Conservation (phyloP, 805 yeast species). For the Candida easanensis region DNA sequence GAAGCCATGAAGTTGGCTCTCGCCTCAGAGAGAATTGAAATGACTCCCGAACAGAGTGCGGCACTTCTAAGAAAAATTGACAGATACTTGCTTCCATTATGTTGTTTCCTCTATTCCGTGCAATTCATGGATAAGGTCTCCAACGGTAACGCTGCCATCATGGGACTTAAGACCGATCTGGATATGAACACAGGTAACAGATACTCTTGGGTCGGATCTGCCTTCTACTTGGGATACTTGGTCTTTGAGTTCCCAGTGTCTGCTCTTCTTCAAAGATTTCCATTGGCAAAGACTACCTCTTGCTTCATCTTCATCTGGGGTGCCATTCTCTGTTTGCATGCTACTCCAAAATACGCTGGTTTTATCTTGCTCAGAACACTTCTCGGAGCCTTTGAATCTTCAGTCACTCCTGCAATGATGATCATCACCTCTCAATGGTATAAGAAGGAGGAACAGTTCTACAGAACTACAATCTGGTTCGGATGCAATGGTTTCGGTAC, state of each 20-base stretch:
- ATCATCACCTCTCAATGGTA: conserved; percentile 57
- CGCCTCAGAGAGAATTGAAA: neutral
- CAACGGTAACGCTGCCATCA: conserved; percentile 41
- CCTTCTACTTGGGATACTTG: conserved; percentile 62
- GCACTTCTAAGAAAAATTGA: conserved; percentile 1
- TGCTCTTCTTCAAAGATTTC: conserved; percentile 48
- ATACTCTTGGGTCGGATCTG: conserved; percentile 54
- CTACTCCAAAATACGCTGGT: conserved; percentile 39
- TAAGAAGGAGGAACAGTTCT: conserved; percentile 41
- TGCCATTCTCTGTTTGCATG: conserved; percentile 45
- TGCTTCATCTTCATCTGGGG: conserved; percentile 61
- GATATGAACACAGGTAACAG: conserved; percentile 42
- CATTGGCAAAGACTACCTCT: conserved; percentile 49
- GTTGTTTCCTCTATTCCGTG: conserved; percentile 3
- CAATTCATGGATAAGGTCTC: conserved; percentile 6
- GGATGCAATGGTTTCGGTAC: conserved; percentile 44
- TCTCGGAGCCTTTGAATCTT: conserved; percentile 49
- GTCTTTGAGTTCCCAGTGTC: conserved; percentile 50
- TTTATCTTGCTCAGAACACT: conserved; percentile 45
- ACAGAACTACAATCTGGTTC: conserved; percentile 41
- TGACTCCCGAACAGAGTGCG: neutral
- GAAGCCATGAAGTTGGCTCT: conserved; percentile 6
- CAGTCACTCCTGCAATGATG: conserved; percentile 54
- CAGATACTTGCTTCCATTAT: neutral
- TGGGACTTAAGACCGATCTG: conserved; percentile 44